These are phyloP conservation scores for Ceratobasidium sp. DNA, from an alignment of 1,284 basidiomycete genomes.

Conservation along the genomic window DNA sequence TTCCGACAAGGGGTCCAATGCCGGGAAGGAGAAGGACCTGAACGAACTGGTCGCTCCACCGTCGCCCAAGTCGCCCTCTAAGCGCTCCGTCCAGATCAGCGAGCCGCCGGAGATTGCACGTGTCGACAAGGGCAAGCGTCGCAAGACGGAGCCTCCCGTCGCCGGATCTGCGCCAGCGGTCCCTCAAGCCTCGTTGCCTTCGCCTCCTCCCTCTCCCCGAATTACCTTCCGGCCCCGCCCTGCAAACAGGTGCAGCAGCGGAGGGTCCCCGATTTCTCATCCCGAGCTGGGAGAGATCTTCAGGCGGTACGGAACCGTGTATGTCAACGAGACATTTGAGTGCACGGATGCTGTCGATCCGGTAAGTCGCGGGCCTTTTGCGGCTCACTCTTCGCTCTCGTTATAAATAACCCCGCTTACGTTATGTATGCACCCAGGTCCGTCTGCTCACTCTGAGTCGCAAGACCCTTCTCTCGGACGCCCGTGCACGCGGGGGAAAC, in stretches of 20 bases:
- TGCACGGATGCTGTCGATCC: conserved; percentile 33
- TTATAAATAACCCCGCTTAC: conserved; percentile 19
- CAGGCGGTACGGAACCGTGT: conserved; percentile 1
- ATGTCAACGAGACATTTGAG: conserved; percentile 28
- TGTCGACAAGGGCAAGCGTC: conserved; percentile 4
- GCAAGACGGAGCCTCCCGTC: not conserved
- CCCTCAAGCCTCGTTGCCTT: not conserved
- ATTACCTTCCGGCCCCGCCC: conserved; percentile 11
- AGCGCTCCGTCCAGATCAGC: conserved; percentile 16
- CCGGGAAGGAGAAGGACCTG: not conserved
- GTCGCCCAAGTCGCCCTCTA: conserved; percentile 36
- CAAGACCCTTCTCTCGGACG: conserved; percentile 7
- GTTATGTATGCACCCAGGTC: conserved; percentile 36
- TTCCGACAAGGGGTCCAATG: not conserved
- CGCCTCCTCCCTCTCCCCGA: conserved; percentile 22
- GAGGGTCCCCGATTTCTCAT: not conserved
- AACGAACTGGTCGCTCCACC: conserved; percentile 5
- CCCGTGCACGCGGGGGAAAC: conserved; percentile 29
- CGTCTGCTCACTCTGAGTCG: conserved; percentile 33
- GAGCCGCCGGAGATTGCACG: not conserved
- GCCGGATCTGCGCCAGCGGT: not conserved
- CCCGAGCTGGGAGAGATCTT: not conserved
- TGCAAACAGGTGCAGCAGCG: conserved; percentile 5
- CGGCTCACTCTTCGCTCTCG: too few relatives aligned
- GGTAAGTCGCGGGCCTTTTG: too few relatives aligned